Conservation (phyloP, 1,284 basidiomycete genomes). For the Pholiota adiposa region DNA sequence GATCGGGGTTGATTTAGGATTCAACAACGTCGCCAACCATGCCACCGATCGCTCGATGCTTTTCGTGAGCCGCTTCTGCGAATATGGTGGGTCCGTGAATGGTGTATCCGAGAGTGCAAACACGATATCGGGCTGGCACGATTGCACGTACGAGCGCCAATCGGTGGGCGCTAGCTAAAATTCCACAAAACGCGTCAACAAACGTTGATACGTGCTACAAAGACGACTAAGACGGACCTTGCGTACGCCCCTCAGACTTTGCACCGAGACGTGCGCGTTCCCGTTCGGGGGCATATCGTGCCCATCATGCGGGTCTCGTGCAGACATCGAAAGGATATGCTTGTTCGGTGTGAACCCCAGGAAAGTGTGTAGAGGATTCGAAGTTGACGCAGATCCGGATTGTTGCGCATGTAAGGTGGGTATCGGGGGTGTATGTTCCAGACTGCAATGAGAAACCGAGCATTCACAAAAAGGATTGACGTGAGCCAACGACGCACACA, state of each 20-base stretch:
- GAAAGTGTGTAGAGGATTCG: constrained; percentile 59
- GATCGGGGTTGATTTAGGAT: neutral
- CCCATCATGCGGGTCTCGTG: constrained; percentile 67
- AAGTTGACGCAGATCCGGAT: neutral
- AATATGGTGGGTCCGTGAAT: constrained; percentile 62
- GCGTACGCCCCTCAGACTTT: constrained; percentile 70
- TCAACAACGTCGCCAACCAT: constrained; percentile 64
- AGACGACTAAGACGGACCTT: constrained; percentile 48
- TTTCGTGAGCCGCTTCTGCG: constrained; percentile 76
- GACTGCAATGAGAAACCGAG: constrained; percentile 40
- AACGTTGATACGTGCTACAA: neutral
- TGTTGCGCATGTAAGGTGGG: constrained; percentile 55
- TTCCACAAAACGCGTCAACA: neutral
- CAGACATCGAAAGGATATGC: constrained; percentile 62
- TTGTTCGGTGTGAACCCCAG: constrained; percentile 53
- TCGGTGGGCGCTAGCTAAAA: constrained; percentile 56
- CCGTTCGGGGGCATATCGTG: constrained; percentile 74
- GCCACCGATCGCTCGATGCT: constrained; percentile 66
- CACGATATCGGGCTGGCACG: constrained; percentile 70
- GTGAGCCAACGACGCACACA: too few species aligned
- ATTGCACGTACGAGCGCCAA: constrained; percentile 55
- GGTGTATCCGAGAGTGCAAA: constrained; percentile 75
- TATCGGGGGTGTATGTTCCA: constrained; percentile 64
- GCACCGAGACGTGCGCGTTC: constrained; percentile 55
- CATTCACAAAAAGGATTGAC: constrained; percentile 6